A percentile compares a stretch with the other conserved stretches of the same genome.
Conservation (phyloP, 306 rosid genomes). For the Cyamopsis tetragonoloba region DNA sequence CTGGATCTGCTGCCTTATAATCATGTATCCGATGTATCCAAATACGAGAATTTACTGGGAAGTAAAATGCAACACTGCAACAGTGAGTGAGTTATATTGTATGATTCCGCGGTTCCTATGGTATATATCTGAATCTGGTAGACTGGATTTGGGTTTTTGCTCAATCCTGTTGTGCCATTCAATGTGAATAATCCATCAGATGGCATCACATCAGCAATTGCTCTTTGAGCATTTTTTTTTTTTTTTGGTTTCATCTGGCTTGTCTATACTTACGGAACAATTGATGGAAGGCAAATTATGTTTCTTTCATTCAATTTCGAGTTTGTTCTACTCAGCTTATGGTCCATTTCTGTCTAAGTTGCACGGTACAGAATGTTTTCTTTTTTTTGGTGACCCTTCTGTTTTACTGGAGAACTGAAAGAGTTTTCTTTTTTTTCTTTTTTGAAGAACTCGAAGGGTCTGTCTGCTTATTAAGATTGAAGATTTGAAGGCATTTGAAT, state of each 20-base stretch:
- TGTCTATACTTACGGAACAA: neutral
- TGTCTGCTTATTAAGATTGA: neutral
- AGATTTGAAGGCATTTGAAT: neutral
- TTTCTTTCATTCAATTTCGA: neutral
- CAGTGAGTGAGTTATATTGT: neutral
- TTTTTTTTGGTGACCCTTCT: neutral
- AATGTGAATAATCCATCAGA: neutral
- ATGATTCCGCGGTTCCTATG: neutral
- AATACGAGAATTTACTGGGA: constrained; percentile 1
- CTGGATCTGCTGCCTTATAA: constrained; percentile 19
- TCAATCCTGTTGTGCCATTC: neutral
- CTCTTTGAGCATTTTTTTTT: constrained; percentile 1
- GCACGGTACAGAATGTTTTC: neutral
- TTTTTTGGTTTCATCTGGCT: neutral
- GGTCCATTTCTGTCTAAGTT: neutral
- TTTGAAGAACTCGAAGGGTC: too few species aligned
- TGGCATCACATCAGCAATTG: constrained; percentile 2
- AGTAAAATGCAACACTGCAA: neutral
- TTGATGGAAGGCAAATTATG: neutral
- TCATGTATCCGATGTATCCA: neutral
- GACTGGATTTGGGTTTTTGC: neutral
- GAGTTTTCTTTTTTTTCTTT: too few species aligned
- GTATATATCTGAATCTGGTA: constrained; percentile 8
- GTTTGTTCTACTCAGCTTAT: neutral
- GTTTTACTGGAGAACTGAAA: too few species aligned